Evolutionary conservation across 495 filamentous ascomycete species (phyloP).

Genomic region (Ascodesmis nigricans): DNA sequence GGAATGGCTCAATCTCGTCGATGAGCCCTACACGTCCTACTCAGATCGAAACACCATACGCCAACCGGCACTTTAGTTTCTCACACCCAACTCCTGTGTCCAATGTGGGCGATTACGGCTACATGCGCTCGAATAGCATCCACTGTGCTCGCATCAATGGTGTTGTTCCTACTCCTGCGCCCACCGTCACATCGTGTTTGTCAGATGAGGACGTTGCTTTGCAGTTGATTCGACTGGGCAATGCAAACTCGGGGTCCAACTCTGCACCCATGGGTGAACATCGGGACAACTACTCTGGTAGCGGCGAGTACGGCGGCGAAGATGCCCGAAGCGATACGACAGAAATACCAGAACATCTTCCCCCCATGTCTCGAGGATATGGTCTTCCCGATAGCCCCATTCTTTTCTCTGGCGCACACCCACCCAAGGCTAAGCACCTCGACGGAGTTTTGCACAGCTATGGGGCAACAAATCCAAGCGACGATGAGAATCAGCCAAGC

Average conservation of each 20-base stretch:
- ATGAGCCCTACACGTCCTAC: conserved; percentile 63
- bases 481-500: conserved; percentile 29
- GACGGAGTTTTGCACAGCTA: conserved; percentile 42
- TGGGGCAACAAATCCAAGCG: conserved; percentile 53
- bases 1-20: conserved; percentile 50
- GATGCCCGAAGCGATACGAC: conserved; percentile 51
- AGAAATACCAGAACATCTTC: conserved; percentile 38
- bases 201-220: conserved; percentile 96
- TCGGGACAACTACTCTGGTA: conserved; percentile 45
- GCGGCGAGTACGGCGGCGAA: conserved; percentile 55
- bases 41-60: conserved; percentile 31
- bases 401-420: conserved; percentile 14
- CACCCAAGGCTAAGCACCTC: conserved; percentile 29
- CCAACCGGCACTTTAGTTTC: conserved; percentile 34
- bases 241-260: conserved; percentile 70
- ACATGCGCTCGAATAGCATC: conserved; percentile 9
- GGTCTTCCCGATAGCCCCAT: conserved; percentile 13
- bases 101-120: conserved; percentile 9
- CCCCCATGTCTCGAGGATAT: conserved; percentile 21
- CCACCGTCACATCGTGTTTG: conserved; percentile 80
- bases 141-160: conserved; percentile 24
- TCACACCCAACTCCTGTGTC: conserved; percentile 24
- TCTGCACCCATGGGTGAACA: conserved; percentile 80
- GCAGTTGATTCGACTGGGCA: conserved; percentile 86
- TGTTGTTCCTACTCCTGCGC: conserved; percentile 66